Conservation (phyloP, 345 rosid genomes). For the Moricandia arvensis region DNA sequence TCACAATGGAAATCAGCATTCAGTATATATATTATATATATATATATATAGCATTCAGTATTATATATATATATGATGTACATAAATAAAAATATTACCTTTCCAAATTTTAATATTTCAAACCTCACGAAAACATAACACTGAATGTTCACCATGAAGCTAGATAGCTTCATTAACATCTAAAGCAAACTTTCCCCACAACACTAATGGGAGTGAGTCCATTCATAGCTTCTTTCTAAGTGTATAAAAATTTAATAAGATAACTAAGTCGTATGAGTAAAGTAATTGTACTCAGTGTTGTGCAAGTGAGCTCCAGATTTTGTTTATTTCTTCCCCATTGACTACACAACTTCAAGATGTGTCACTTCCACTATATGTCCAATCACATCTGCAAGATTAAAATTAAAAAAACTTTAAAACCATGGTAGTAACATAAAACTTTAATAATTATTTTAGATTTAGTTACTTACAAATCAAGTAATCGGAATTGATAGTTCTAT, state of each 20-base stretch:
- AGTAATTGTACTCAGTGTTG: background rate
- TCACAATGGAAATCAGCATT: no score
- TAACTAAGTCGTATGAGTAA: background rate
- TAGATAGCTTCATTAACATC: background rate
- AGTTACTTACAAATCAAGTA: no score
- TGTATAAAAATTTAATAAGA: background rate
- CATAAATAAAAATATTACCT: background rate
- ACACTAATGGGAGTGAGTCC: background rate
- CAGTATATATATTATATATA: no score
- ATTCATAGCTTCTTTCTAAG: no score
- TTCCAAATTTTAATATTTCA: background rate
- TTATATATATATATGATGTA: no score
- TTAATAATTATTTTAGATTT: no score
- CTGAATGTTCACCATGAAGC: background rate
- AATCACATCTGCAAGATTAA: background rate
- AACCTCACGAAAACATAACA: background rate
- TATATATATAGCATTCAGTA: no score
- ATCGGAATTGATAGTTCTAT: no score
- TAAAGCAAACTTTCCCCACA: background rate
- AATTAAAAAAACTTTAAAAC: no score
- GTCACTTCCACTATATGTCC: background rate
- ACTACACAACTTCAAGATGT: background rate
- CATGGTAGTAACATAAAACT: no score
- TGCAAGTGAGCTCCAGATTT: background rate
- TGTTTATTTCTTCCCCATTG: background rate